Base-by-base conservation (phyloP, 2,329 filamentous ascomycete species). In the Penicillium sp. region DNA sequence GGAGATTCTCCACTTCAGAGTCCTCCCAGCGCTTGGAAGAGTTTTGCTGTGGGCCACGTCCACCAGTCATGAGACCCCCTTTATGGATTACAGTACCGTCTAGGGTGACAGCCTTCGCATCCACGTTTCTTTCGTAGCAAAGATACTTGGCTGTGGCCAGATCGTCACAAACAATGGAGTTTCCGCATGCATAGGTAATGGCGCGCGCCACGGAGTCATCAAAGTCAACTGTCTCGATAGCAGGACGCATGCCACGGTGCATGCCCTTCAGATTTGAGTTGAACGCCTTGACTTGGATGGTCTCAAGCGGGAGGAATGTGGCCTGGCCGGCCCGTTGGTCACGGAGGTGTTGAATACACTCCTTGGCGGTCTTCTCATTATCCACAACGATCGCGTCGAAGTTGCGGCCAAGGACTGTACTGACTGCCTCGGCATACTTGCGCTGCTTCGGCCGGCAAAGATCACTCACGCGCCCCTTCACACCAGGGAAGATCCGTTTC, bases 71-170 rank as follows among this genome's bases (percentile, higher is more conserved):
- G 36, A 93, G 75, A 57, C 92, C 92, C 30, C 85, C 88, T 61
- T 96, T 96, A 69, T 95, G 88, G 48, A 98, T 95, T 44, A 98
- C 84, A 37, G 84, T 90, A n/a, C 92, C 92, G 57, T 96, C 89
- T 9, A 96, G 66, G 0, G 89, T 94, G 9, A 98, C 90, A 4
- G 90, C 89, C 64, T 96, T 96, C 36, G 93, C 89, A 42, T 89
- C 84, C 20, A 95, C 82, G 20, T 78, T 82, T 47, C 80, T 83
- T 40, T 85, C 80, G 59, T 93, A 96, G 59, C 87, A 89, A 30
- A 98, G 81, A 41, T 90, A 77, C 61, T 93, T 94, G 17, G 92
- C 92, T 37, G 92, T 81, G 3, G 83, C 77, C 23, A 95, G 72
- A 37, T 79, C 85, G 62, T 98, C 92, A 57, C 90, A 96, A 4